phyloP scores from a whole-genome alignment of 768 basidiomycete species.

The button mushroom (Agaricus bisporus) region DNA sequence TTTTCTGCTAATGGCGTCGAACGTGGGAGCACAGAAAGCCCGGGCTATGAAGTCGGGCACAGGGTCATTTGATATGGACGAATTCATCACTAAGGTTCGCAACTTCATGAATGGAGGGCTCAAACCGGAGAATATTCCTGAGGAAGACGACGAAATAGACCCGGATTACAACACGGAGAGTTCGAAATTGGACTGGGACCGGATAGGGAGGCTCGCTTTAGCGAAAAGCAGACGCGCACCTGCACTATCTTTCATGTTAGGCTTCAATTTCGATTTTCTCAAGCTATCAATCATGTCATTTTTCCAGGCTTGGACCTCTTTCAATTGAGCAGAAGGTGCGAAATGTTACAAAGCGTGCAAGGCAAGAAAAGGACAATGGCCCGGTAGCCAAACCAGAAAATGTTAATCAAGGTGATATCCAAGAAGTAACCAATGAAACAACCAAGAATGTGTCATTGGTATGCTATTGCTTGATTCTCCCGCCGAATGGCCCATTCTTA shows the following conservation, averaged over 20 bases:
- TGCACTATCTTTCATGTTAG: conserved; percentile 85
- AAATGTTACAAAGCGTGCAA: conserved; percentile 48
- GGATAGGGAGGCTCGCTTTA: conserved; percentile 78
- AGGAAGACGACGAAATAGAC: conserved; percentile 49
- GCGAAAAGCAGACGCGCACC: conserved; percentile 77
- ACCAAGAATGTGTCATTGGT: conserved; percentile 79
- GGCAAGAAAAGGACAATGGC: conserved; percentile 65
- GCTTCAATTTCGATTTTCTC: background rate
- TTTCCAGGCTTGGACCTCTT: conserved; percentile 84
- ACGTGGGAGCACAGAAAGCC: conserved; percentile 81
- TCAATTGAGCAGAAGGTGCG: conserved; percentile 83
- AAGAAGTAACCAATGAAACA: conserved; percentile 82
- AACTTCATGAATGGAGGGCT: conserved; percentile 67
- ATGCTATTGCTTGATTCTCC: conserved; percentile 18
- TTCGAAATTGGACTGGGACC: conserved; percentile 66
- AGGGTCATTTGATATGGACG: conserved; percentile 88
- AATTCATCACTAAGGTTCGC: conserved; percentile 74
- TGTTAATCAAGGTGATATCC: conserved; percentile 76
- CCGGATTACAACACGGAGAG: conserved; percentile 35
- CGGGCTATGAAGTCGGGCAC: conserved; percentile 84
- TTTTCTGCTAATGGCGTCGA: conserved; percentile 71
- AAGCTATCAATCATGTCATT: background rate
- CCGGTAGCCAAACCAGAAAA: conserved; percentile 72
- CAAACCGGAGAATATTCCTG: conserved; percentile 35
- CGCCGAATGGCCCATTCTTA: background rate